Conservation (phyloP, 2,329 filamentous ascomycete genomes). For the Aaosphaeria pasadenensis region DNA sequence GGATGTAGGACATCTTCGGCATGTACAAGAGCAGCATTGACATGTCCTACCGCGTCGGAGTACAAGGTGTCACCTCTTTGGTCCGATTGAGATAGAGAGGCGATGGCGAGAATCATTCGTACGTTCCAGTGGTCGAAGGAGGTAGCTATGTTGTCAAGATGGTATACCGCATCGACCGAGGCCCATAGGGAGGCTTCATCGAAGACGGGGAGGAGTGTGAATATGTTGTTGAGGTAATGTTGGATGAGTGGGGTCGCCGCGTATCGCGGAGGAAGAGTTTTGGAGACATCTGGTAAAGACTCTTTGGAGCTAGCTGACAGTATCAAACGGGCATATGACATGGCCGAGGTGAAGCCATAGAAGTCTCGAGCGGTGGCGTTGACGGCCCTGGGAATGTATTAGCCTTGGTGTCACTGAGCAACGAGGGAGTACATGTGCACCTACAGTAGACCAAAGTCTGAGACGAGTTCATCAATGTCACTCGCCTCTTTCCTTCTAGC, state of each 20-base stretch:
- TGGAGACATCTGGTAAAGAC: conserved; percentile 59
- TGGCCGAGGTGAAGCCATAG: conserved; percentile 80
- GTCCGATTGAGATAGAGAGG: conserved; percentile 70
- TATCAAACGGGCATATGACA: conserved; percentile 88
- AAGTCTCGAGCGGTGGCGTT: conserved; percentile 95
- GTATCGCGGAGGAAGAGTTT: conserved; percentile 68
- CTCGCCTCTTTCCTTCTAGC: conserved; percentile 66
- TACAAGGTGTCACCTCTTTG: conserved; percentile 62
- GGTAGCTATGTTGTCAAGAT: conserved; percentile 60
- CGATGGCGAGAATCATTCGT: conserved; percentile 85
- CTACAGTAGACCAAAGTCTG: conserved; percentile 88
- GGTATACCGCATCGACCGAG: conserved; percentile 79
- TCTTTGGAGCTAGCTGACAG: conserved; percentile 78
- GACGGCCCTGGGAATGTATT: conserved; percentile 63
- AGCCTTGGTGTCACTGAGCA: not conserved
- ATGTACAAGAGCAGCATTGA: conserved; percentile 67
- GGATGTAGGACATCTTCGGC: conserved; percentile 82
- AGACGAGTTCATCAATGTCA: conserved; percentile 87
- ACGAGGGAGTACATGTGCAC: conserved; percentile 25
- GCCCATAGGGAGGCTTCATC: conserved; percentile 74
- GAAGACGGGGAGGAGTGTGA: conserved; percentile 77
- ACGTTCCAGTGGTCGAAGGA: conserved; percentile 79
- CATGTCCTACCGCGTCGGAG: conserved; percentile 57
- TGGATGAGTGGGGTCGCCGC: conserved; percentile 68
- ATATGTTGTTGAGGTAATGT: conserved; percentile 81